phyloP scores from a whole-genome alignment of 768 basidiomycete species.

The Russula abietina region DNA sequence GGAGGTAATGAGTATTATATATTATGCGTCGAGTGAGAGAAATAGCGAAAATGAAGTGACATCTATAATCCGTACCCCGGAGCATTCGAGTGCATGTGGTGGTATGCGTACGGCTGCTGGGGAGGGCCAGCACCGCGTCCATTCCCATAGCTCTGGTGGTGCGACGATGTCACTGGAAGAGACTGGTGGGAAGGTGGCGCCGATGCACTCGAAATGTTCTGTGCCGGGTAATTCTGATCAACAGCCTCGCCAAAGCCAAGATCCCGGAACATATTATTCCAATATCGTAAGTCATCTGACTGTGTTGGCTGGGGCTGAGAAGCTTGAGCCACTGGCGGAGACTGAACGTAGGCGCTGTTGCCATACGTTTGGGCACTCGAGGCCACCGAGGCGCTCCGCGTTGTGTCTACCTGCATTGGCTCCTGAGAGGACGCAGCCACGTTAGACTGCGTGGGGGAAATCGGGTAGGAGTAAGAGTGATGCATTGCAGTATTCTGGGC shows the following conservation, averaged over 20 bases:
- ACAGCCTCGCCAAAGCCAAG: constrained; percentile 53
- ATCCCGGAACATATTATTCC: constrained; percentile 69
- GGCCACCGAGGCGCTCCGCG: constrained; percentile 10
- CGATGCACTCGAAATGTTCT: background rate
- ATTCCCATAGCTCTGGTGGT: constrained; percentile 6
- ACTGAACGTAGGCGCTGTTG: constrained; percentile 1
- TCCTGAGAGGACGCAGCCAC: constrained; percentile 8
- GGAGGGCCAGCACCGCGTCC: background rate
- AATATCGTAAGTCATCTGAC: constrained; percentile 60
- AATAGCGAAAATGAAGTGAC: background rate
- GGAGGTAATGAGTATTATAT: background rate
- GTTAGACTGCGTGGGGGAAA: constrained; percentile 7
- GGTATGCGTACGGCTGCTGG: constrained; percentile 21
- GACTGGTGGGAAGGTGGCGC: background rate
- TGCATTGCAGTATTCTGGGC: constrained; percentile 11
- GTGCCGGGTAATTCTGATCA: constrained; percentile 26
- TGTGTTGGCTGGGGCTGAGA: constrained; percentile 3
- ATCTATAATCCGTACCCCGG: constrained; percentile 23
- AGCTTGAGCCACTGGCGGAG: constrained; percentile 5
- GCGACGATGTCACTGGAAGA: background rate
- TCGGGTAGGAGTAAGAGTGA: constrained; percentile 4
- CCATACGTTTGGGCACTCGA: constrained; percentile 9
- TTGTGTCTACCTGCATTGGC: constrained; percentile 13
- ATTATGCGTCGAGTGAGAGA: background rate
- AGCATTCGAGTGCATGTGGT: constrained; percentile 24